phyloP scores from a whole-genome alignment of 2,329 filamentous ascomycete species.

The Ilyonectria sp. region DNA sequence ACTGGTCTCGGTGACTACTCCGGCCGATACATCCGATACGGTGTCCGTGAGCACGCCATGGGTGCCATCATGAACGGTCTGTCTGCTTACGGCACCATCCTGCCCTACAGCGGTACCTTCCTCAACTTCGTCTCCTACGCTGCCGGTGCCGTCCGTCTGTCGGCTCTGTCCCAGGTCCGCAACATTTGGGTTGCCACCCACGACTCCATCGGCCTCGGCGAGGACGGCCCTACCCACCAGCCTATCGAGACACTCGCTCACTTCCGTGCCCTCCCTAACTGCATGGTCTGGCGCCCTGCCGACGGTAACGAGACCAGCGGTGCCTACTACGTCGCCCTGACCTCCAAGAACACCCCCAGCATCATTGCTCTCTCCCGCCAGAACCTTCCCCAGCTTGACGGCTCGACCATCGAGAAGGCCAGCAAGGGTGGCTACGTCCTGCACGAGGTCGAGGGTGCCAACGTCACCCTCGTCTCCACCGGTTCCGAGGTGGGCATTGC shows the following conservation, averaged over 20 bases:
- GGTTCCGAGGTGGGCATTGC: constrained; percentile 97
- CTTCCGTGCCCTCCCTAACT: constrained; percentile 98
- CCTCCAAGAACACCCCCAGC: constrained; percentile 89
- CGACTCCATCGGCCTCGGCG: constrained; percentile 98
- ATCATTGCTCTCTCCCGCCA: constrained; percentile 97
- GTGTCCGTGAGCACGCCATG: constrained; percentile 94
- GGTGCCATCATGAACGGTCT: constrained; percentile 96
- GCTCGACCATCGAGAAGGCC: constrained; percentile 89
- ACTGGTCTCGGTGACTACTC: constrained; percentile 89
- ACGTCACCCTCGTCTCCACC: constrained; percentile 92
- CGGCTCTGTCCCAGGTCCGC: constrained; percentile 90
- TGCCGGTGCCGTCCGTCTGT: constrained; percentile 94
- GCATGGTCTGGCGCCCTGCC: constrained; percentile 99
- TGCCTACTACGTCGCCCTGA: constrained; percentile 96
- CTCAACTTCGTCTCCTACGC: constrained; percentile 99
- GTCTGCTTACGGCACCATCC: constrained; percentile 92
- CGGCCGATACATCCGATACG: constrained; percentile 93
- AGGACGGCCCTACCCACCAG: constrained; percentile 99
- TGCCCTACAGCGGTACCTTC: constrained; percentile 97
- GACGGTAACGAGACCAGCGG: constrained; percentile 99
- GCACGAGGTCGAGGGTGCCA: constrained; percentile 86
- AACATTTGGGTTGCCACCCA: constrained; percentile 97
- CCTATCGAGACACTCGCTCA: constrained; percentile 98
- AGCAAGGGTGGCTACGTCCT: constrained; percentile 96
- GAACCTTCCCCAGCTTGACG: constrained; percentile 98